These are phyloP conservation scores for Spirogloea muscicola DNA, from an alignment of 139 green algal species.

Conservation along the genomic window DNA sequence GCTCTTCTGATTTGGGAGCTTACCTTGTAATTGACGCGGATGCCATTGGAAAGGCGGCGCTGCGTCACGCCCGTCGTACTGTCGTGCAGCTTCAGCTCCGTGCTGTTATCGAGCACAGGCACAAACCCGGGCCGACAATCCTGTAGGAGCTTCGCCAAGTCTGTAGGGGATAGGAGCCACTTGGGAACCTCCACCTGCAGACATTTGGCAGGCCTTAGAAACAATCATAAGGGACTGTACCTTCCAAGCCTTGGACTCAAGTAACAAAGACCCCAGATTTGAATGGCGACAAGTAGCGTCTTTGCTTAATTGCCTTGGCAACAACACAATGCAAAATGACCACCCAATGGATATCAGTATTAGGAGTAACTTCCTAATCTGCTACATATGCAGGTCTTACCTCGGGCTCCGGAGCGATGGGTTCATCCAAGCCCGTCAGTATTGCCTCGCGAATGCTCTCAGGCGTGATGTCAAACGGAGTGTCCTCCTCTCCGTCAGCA, in stretches of 20 bases:
- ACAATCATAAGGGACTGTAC: no score
- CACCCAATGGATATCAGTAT: no score
- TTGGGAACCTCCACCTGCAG: constrained; percentile 79
- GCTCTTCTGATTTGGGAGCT: no score
- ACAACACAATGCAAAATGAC: no score
- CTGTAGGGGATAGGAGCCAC: constrained; percentile 67
- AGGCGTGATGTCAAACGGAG: constrained; percentile 69
- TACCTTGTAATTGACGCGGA: constrained; percentile 85
- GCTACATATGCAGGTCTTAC: no score
- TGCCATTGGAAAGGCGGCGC: constrained; percentile 85
- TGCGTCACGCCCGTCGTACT: constrained; percentile 70
- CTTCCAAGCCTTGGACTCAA: no score
- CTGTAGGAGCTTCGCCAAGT: constrained; percentile 55
- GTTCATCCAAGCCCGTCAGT: constrained; percentile 11
- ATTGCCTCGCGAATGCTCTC: constrained; percentile 61
- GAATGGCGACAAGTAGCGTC: no score
- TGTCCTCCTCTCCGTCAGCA: constrained; percentile 21
- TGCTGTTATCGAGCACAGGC: no score
- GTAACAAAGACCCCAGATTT: no score
- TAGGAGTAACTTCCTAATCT: no score
- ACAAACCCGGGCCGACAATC: constrained; percentile 72
- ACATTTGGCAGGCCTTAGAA: no score
- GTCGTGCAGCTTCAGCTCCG: constrained; percentile 1
- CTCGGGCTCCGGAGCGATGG: constrained; percentile 34
- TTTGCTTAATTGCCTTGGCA: no score